Evolutionary conservation across 2,329 filamentous ascomycete genomes (phyloP).

Genomic region (Diatrype stigma): DNA sequence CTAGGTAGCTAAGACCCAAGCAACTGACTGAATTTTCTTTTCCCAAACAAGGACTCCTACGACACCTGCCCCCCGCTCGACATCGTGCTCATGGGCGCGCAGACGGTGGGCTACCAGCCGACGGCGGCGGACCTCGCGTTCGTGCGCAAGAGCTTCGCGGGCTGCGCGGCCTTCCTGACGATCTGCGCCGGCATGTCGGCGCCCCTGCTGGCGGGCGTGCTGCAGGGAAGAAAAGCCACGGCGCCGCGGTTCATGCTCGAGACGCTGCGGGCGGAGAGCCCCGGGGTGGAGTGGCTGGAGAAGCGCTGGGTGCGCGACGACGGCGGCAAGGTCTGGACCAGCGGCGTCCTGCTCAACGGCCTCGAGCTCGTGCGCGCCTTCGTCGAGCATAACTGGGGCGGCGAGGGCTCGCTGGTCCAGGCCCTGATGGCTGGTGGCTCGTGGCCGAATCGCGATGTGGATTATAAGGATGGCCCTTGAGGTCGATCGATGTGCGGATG

Average conservation of each 20-base stretch:
- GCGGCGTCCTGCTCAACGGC: conserved; percentile 31
- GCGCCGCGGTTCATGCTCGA: conserved; percentile 28
- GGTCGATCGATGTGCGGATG: too few relatives aligned
- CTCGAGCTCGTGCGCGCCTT: conserved; percentile 31
- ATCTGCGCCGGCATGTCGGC: conserved; percentile 35
- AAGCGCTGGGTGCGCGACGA: conserved; percentile 31
- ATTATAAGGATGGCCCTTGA: conserved; percentile 27
- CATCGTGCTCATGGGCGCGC: conserved; percentile 37
- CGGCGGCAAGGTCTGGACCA: conserved; percentile 35
- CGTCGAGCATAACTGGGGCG: conserved; percentile 25
- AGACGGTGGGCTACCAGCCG: conserved; percentile 21
- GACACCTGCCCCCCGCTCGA: conserved; percentile 35
- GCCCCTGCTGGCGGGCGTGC: conserved; percentile 30
- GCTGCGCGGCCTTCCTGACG: conserved; percentile 33
- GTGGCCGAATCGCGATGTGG: conserved; percentile 27
- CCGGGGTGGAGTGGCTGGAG: conserved; percentile 33
- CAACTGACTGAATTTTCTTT: too few relatives aligned
- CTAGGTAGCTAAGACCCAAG: too few relatives aligned
- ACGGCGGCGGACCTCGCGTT: conserved; percentile 32
- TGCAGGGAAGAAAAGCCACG: conserved; percentile 34
- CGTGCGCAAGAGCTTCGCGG: conserved; percentile 30
- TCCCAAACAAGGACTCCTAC: too few relatives aligned
- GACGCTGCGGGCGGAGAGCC: conserved; percentile 20
- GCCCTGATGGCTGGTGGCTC: conserved; percentile 14
- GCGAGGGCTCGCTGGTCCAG: conserved; percentile 15